phyloP scores from a whole-genome alignment of 108 stramenopile genomes.

The Cyclotella sp. region DNA sequence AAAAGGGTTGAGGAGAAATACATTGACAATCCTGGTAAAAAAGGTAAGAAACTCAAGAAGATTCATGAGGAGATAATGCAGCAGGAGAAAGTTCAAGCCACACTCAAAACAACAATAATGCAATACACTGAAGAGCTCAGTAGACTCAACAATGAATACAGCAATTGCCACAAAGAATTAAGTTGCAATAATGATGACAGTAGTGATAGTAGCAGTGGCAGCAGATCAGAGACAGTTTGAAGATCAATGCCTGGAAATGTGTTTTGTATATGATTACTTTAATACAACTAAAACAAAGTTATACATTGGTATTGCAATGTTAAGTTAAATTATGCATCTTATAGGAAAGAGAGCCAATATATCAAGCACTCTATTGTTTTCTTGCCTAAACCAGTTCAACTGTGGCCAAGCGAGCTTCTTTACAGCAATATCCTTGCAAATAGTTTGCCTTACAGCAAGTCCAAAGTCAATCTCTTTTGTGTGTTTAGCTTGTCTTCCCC shows the following conservation, averaged over 20 bases:
- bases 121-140: constrained; percentile 2
- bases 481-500: neutral
- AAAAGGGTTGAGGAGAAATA: neutral
- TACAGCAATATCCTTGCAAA: neutral
- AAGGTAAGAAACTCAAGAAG: neutral
- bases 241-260: too few relatives aligned
- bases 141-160: neutral
- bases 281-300: neutral
- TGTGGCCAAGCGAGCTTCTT: constrained; percentile 8
- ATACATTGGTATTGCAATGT: neutral
- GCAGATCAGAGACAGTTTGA: neutral
- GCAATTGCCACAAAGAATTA: neutral
- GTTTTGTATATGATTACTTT: neutral
- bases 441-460: neutral
- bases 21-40: neutral
- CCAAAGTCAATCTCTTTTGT: neutral
- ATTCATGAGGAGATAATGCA: neutral
- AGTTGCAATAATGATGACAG: neutral
- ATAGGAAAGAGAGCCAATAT: neutral
- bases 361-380: constrained; percentile 2
- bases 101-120: neutral
- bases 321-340: neutral
- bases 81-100: neutral
- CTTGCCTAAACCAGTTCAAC: constrained; percentile 17
- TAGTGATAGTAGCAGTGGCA: neutral